These are phyloP conservation scores for Pyrenula massariospora DNA, from an alignment of 495 filamentous ascomycete genomes.

Conservation along the genomic window DNA sequence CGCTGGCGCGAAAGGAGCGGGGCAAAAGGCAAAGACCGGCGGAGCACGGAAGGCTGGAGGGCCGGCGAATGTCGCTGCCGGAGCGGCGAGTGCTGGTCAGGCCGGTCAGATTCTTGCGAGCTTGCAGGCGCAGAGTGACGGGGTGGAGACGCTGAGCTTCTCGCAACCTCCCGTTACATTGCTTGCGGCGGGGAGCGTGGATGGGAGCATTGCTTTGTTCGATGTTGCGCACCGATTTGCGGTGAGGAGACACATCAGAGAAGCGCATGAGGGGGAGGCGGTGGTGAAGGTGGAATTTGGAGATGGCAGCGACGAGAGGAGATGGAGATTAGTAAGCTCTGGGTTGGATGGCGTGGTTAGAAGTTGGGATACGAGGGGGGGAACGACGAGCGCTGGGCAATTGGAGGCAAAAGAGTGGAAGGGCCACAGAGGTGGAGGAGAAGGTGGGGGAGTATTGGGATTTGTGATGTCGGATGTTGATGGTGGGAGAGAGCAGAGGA, in stretches of 20 bases:
- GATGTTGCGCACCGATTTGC: slow-evolving; percentile 77
- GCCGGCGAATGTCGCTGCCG: slow-evolving; percentile 17
- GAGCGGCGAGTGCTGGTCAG: slow-evolving; percentile 40
- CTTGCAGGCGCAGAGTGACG: slow-evolving; percentile 61
- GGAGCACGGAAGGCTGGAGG: slow-evolving; percentile 24
- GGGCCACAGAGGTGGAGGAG: slow-evolving; percentile 66
- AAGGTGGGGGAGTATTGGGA: slow-evolving; percentile 78
- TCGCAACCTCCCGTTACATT: slow-evolving; percentile 60
- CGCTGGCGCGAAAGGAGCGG: slow-evolving; percentile 23
- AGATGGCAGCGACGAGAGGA: slow-evolving; percentile 18
- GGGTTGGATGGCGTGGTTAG: slow-evolving; percentile 82
- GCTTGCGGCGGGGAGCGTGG: slow-evolving; percentile 80
- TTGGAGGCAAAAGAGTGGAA: slow-evolving; percentile 69
- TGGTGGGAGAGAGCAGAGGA: slow-evolving; percentile 46
- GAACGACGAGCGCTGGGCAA: slow-evolving; percentile 48
- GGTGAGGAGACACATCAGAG: slow-evolving; percentile 62
- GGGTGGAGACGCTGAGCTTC: slow-evolving; percentile 80
- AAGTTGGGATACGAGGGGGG: slow-evolving; percentile 77
- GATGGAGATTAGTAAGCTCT: slow-evolving; percentile 62
- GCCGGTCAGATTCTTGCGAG: slow-evolving; percentile 68
- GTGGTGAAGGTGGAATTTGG: slow-evolving; percentile 88
- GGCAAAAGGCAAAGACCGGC: slow-evolving; percentile 30
- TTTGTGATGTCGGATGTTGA: slow-evolving; percentile 54
- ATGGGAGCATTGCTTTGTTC: slow-evolving; percentile 81
- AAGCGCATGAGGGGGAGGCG: slow-evolving; percentile 66